Evolutionary conservation across 2,329 filamentous ascomycete genomes (phyloP), one percentile per base, ranked within the genome.

Genomic region (Aspergillus luchuensis): DNA sequence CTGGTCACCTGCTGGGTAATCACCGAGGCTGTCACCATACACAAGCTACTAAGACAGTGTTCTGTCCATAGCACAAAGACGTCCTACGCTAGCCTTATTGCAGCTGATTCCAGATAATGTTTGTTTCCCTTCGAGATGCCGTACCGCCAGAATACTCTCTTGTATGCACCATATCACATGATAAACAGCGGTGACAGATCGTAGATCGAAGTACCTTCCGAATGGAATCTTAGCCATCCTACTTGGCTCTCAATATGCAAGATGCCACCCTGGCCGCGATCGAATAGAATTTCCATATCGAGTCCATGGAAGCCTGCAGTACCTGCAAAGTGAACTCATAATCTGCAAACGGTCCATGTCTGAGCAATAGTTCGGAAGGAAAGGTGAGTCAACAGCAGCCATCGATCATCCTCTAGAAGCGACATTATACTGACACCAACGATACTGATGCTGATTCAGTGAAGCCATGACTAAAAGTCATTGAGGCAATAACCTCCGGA

Each of bases 161-260:
- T 17, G 15, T n/a, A 41, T 41, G 15, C 39, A 19, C 17, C 21
- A 5, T 15, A 45, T 56, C 53, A 56, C 53, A 36, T 56, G 53
- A 56, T 56, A 56, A 43, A 39, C 39, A 23, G 53, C 53, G 53
- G 53, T 56, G 39, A 56, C 53, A 47, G 23, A 33, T 47, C 23
- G 47, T 30, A 30, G 25, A 19, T 50, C 5, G 33, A 36, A 10
- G 33, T 36, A 36, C 33, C 33, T 36, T 36, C 30, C 33, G 33
- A 36, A 11, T 45, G 8, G n/a, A 1, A 33, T 30, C 47, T n/a
- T 28, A 17, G 15, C 25, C 28, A 15, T 11, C 47, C 30, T 15
- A n/a, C 4, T 2, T 17, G 4, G 8, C 23, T 49, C 45, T 30
- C 47, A 0, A 50, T 8, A 28, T 50, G 47, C 47, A 28, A 30